Percentiles rank a stretch among this genome's conserved stretches.
phyloP scores from a whole-genome alignment of 495 filamentous ascomycete genomes.

The Aspergillus wentii region DNA sequence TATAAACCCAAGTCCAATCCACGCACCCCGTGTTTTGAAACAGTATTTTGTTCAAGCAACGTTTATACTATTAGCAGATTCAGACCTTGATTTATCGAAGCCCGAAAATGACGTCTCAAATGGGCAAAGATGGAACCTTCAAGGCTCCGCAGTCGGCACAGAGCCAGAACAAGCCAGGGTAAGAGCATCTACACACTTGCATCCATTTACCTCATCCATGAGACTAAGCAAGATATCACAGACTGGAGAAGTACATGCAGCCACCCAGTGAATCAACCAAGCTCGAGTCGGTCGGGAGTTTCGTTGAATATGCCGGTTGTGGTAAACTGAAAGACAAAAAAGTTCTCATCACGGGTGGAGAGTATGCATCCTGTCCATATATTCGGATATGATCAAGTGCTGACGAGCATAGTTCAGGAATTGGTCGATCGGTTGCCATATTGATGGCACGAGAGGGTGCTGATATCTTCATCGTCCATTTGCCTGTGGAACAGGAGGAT shows the following conservation, averaged over 20 bases:
- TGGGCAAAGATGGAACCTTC: conserved; percentile 19
- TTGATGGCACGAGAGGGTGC: conserved; percentile 54
- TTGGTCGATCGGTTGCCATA: conserved; percentile 50
- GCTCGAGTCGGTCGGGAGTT: conserved; percentile 24
- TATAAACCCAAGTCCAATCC: neutral
- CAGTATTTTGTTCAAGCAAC: no score
- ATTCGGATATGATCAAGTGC: neutral
- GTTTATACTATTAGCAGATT: no score
- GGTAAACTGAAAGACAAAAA: conserved; percentile 47
- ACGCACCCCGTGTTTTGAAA: neutral
- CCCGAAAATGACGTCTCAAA: conserved; percentile 16
- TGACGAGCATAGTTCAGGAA: conserved; percentile 36
- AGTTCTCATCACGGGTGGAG: conserved; percentile 53
- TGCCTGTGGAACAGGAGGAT: conserved; percentile 49
- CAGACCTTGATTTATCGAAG: neutral
- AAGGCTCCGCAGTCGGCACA: conserved; percentile 15
- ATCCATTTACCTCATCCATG: no score
- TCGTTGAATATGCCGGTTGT: conserved; percentile 40
- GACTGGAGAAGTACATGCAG: neutral
- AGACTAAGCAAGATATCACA: no score
- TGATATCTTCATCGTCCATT: conserved; percentile 50
- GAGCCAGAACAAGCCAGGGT: conserved; percentile 22
- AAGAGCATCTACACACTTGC: no score
- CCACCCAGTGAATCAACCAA: conserved; percentile 10
- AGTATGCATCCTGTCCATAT: conserved; percentile 24